A percentile compares a stretch with the other conserved stretches of the same genome.
Evolutionary conservation across 176 grass and related monocot species (phyloP).

Genomic region (Cenchrus fungigraminus): DNA sequence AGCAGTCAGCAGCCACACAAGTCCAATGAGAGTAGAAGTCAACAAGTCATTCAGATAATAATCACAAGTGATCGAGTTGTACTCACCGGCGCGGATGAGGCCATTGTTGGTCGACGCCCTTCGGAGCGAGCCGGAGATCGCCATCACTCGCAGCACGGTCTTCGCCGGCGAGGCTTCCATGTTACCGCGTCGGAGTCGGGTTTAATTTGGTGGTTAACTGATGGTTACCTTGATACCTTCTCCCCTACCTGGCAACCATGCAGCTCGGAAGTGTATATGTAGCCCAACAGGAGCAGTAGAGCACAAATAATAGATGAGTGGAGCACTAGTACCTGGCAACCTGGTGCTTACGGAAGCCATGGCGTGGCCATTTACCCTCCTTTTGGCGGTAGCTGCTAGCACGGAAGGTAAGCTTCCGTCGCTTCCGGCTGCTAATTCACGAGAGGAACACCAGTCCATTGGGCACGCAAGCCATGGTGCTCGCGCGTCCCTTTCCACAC

Average conservation of each 20-base stretch:
- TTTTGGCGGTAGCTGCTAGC: background rate
- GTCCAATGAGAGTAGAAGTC: too few species aligned
- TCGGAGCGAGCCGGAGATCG: constrained; percentile 70
- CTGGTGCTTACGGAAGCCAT: constrained; percentile 1
- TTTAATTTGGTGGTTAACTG: background rate
- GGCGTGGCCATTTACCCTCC: background rate
- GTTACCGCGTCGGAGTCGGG: background rate
- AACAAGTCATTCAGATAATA: background rate
- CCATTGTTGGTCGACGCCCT: constrained; percentile 59
- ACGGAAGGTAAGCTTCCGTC: background rate
- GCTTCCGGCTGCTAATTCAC: background rate
- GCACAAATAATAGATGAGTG: too few species aligned
- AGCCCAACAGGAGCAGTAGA: background rate
- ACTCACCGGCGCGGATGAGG: constrained; percentile 70
- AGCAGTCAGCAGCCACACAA: background rate
- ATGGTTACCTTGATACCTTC: too few species aligned
- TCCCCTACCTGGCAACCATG: background rate
- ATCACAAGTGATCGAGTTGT: background rate
- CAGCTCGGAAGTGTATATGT: background rate
- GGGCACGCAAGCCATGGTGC: background rate
- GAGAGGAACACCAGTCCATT: background rate
- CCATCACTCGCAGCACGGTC: constrained; percentile 41
- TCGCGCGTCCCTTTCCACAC: too few species aligned
- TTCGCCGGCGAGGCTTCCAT: background rate
- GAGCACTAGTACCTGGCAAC: background rate